Evolutionary conservation across 2,329 filamentous ascomycete genomes (phyloP).

Genomic region (Aspergillus candidus): DNA sequence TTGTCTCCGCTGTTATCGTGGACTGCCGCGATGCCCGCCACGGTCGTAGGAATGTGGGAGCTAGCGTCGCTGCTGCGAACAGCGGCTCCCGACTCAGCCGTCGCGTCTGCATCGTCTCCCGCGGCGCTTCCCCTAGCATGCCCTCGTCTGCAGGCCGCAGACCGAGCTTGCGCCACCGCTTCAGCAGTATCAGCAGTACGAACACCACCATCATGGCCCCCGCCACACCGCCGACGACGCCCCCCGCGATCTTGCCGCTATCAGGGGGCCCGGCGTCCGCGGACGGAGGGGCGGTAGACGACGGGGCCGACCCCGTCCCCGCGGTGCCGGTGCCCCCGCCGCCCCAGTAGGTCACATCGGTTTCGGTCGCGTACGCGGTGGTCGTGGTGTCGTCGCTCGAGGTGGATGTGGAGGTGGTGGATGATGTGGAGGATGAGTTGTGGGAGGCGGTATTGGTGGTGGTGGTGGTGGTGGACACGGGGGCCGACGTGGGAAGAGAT

Average conservation of each 20-base stretch:
- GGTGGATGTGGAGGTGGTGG: neutral
- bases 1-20: slow-evolving; percentile 28
- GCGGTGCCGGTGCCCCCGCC: slow-evolving; percentile 2
- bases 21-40: slow-evolving; percentile 36
- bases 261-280: slow-evolving; percentile 13
- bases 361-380: slow-evolving; percentile 1
- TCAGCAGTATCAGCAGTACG: slow-evolving; percentile 29
- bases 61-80: slow-evolving; percentile 33
- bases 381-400: slow-evolving; percentile 2
- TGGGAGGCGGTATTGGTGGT: neutral
- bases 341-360: slow-evolving; percentile 1
- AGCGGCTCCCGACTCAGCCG: slow-evolving; percentile 35
- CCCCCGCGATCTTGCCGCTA: slow-evolving; percentile 51
- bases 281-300: slow-evolving; percentile 6
- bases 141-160: no score
- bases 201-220: slow-evolving; percentile 47
- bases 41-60: slow-evolving; percentile 36
- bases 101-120: slow-evolving; percentile 30
- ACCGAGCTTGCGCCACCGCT: slow-evolving; percentile 42
- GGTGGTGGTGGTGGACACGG: slow-evolving; percentile 1
- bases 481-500: slow-evolving; percentile 2
- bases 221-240: slow-evolving; percentile 57
- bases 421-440: slow-evolving; percentile 1
- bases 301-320: neutral
- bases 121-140: neutral